phyloP scores from a whole-genome alignment of 805 yeast genomes.

The Yamadazyma scolyti region DNA sequence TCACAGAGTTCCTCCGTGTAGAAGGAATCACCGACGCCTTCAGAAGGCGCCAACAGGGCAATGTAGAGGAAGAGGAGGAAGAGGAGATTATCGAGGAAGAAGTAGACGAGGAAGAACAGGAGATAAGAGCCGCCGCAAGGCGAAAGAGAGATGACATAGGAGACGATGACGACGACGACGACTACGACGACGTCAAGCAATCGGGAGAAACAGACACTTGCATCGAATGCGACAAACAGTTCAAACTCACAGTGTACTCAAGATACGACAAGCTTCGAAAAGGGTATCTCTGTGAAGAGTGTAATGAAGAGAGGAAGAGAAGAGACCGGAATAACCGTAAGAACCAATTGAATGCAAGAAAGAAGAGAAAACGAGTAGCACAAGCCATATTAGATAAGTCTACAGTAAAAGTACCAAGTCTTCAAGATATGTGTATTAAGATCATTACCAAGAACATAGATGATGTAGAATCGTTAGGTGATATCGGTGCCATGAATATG shows the following conservation, averaged over 20 bases:
- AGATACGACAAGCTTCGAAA: constrained; percentile 45
- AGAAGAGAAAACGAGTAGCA: constrained; percentile 74
- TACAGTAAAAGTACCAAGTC: constrained; percentile 57
- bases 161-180: constrained; percentile 32
- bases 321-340: constrained; percentile 44
- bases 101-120: constrained; percentile 21
- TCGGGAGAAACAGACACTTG: constrained; percentile 59
- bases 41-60: constrained; percentile 32
- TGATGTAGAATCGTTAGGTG: constrained; percentile 81
- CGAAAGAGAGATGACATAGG: constrained; percentile 31
- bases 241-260: constrained; percentile 66
- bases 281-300: constrained; percentile 67
- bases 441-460: constrained; percentile 63
- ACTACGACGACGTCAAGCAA: constrained; percentile 22
- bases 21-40: constrained; percentile 89
- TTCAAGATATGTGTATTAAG: constrained; percentile 80
- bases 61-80: constrained; percentile 1
- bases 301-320: constrained; percentile 42
- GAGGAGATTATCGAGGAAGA: constrained; percentile 13
- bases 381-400: constrained; percentile 76
- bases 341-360: constrained; percentile 62
- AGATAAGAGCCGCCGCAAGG: constrained; percentile 31
- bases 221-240: constrained; percentile 56
- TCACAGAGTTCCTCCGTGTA: constrained; percentile 81
- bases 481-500: constrained; percentile 72